Evolutionary conservation across 1,284 basidiomycete species (phyloP).

Genomic region (Salmacisia buchloeana): DNA sequence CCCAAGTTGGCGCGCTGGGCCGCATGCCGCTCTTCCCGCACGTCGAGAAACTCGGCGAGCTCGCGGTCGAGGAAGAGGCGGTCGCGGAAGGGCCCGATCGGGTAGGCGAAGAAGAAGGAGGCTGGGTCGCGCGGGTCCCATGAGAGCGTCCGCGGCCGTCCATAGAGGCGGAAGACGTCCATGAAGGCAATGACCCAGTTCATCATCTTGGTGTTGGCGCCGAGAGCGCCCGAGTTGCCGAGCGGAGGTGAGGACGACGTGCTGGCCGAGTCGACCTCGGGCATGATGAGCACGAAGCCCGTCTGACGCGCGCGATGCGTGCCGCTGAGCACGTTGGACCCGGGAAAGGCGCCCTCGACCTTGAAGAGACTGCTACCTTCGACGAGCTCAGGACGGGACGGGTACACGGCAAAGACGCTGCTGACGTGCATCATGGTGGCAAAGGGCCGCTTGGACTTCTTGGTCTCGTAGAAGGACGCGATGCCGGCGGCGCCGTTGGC

Average conservation of each 20-base stretch:
- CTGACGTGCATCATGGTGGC: conserved; percentile 41
- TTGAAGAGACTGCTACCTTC: conserved; percentile 48
- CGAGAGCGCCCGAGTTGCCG: background rate
- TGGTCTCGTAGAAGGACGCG: conserved; percentile 45
- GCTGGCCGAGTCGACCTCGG: background rate
- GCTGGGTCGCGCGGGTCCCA: conserved; percentile 54
- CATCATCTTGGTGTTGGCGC: background rate
- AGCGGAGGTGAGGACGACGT: background rate
- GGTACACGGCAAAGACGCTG: conserved; percentile 47
- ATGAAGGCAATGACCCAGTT: conserved; percentile 22
- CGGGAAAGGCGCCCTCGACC: conserved; percentile 41
- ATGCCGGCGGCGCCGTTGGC: conserved; percentile 38
- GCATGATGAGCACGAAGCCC: conserved; percentile 50
- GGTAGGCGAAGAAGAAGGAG: conserved; percentile 49
- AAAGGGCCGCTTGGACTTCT: conserved; percentile 46
- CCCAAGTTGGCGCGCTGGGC: conserved; percentile 37
- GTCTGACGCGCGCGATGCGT: conserved; percentile 56
- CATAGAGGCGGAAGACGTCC: conserved; percentile 50
- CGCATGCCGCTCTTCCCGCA: conserved; percentile 61
- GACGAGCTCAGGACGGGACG: conserved; percentile 46
- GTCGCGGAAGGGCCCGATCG: conserved; percentile 52
- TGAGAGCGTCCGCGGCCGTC: conserved; percentile 34
- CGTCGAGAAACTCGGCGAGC: conserved; percentile 70
- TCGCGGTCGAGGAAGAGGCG: conserved; percentile 84
- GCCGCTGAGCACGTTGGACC: conserved; percentile 8